Evolutionary conservation across 2,329 filamentous ascomycete species (phyloP).

Genomic region (Ceratocystis cacaofunesta): DNA sequence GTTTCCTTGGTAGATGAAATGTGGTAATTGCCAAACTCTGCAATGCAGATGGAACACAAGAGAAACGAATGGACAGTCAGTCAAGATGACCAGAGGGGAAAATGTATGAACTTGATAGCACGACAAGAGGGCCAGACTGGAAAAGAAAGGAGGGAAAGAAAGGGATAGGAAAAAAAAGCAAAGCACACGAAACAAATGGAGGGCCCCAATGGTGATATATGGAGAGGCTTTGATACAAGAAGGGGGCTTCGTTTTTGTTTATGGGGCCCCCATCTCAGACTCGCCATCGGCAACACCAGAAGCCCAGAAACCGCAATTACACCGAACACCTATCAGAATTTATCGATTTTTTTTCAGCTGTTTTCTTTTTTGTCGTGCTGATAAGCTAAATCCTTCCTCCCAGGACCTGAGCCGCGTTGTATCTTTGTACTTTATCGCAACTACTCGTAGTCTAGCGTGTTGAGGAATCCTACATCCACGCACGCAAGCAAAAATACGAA

Average conservation of each 20-base stretch:
- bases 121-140: background rate
- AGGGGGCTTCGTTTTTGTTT: background rate
- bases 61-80: constrained; percentile 9
- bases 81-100: constrained; percentile 6
- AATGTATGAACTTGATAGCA: background rate
- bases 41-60: background rate
- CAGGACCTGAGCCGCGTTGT: background rate
- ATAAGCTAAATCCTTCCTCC: background rate
- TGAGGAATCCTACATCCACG: background rate
- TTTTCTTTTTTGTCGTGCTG: background rate
- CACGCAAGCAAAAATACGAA: background rate
- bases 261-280: background rate
- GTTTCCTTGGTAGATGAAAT: background rate
- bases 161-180: background rate
- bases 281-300: background rate
- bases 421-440: background rate
- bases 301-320: background rate
- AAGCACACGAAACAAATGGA: background rate
- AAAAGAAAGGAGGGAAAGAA: background rate
- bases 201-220: background rate
- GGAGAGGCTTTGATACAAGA: background rate
- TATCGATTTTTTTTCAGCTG: background rate
- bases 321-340: background rate
- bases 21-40: background rate
- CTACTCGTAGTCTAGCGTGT: background rate